phyloP scores from a whole-genome alignment of 2,329 filamentous ascomycete species.

The Reticulascus tulasneorum region DNA sequence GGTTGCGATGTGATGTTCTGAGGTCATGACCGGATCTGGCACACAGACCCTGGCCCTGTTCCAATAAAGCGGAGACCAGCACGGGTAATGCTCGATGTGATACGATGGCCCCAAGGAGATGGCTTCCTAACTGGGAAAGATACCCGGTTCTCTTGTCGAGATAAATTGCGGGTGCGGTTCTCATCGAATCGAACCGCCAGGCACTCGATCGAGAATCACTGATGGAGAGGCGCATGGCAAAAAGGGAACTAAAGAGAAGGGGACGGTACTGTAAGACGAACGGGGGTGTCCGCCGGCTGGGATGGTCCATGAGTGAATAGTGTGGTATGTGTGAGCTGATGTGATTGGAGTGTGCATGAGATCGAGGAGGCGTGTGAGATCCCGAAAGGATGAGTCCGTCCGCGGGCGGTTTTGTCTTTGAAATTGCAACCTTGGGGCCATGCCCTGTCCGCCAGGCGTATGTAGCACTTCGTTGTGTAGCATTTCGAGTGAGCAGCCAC shows the following conservation, averaged over 20 bases:
- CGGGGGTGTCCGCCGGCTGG: background rate
- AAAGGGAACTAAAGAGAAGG: constrained; percentile 10
- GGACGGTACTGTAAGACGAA: constrained; percentile 1
- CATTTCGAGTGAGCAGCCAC: no score
- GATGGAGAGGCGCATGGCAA: constrained; percentile 2
- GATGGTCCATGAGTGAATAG: constrained; percentile 2
- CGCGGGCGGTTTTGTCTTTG: no score
- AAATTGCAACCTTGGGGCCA: background rate
- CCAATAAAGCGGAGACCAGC: constrained; percentile 4
- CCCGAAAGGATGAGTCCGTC: background rate
- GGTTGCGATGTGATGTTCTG: constrained; percentile 11
- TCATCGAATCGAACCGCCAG: no score
- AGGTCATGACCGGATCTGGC: constrained; percentile 9
- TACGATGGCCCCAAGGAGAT: constrained; percentile 2
- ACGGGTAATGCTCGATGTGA: background rate
- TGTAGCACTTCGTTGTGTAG: constrained; percentile 1
- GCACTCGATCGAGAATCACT: background rate
- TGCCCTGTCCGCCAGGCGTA: background rate
- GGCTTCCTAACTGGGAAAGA: constrained; percentile 5
- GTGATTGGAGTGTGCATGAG: constrained; percentile 10
- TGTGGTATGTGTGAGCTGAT: constrained; percentile 3
- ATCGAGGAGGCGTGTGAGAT: constrained; percentile 10
- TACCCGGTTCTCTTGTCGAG: no score
- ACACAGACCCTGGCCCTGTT: no score
- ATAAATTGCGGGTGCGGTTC: no score